Percentiles rank a stretch among this genome's conserved stretches.
Evolutionary conservation across 345 rosid genomes (phyloP).

Genomic region (Eutrema yunnanense): DNA sequence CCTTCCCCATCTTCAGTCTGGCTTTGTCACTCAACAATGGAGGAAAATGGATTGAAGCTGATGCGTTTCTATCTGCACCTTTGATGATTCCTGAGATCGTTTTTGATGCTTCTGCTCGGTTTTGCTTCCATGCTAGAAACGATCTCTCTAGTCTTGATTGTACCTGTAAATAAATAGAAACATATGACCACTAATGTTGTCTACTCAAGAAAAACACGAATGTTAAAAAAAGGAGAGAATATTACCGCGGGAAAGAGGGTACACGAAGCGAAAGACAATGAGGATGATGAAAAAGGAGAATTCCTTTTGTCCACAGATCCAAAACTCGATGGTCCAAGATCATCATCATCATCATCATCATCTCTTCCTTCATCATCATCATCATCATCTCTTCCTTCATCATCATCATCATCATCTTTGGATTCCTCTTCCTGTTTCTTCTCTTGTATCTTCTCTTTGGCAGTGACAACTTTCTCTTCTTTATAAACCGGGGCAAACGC

Average conservation of each 20-base stretch:
- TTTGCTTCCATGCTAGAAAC: conserved; percentile 47
- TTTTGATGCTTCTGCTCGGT: conserved; percentile 29
- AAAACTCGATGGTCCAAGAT: conserved; percentile 63
- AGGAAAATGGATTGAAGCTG: conserved; percentile 38
- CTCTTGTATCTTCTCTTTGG: conserved; percentile 20
- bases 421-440: conserved; percentile 32
- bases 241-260: conserved; percentile 70
- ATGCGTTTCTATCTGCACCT: conserved; percentile 2
- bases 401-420: conserved; percentile 35
- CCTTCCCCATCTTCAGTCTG: conserved; percentile 38
- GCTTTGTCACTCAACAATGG: conserved; percentile 20
- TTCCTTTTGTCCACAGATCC: conserved; percentile 57
- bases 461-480: conserved; percentile 33
- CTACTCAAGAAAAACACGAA: neutral
- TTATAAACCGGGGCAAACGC: conserved; percentile 18
- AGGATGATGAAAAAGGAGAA: conserved; percentile 60
- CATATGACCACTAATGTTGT: neutral
- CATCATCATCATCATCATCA: conserved; percentile 39
- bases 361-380: conserved; percentile 28
- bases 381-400: conserved; percentile 24
- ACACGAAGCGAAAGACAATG: conserved; percentile 67
- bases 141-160: conserved; percentile 49
- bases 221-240: neutral
- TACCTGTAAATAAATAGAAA: conserved; percentile 37
- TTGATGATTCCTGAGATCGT: conserved; percentile 14